Evolutionary conservation across 2,329 filamentous ascomycete species (phyloP), one percentile per base, ranked within the genome.

Genomic region (Chrysoporthe austroafricana): DNA sequence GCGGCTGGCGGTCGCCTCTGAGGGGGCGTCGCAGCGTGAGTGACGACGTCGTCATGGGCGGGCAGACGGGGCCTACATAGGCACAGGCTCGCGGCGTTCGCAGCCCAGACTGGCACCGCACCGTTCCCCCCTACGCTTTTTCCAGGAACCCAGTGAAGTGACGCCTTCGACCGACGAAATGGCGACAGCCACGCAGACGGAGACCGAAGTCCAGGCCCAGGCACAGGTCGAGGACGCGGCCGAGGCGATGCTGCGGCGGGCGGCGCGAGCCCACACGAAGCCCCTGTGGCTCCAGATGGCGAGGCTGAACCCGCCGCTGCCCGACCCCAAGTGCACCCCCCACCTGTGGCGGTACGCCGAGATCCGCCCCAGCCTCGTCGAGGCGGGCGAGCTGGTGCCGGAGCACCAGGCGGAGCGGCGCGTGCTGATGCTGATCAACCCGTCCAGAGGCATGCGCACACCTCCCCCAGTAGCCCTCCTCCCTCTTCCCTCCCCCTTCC

Each of bases 271-370:
- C 36, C 72, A 74, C 48, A 73, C 72, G 4, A 73, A 71, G 59
- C 82, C 82, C 0, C 73, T 84, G 2, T 84, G 82, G 82, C 74
- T 76, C 2, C 79, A 83, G 66, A 84, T 84, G 80, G 70, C 72
- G 11, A 73, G 73, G 39, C 74, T 82, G 36, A 82, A 82, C 61
- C 82, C 83, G 4, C 80, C 82, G 1, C 68, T 74, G 4, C 83
- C 83, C 6, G 80, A 81, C 64, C 83, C 83, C 0, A 77, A 71
- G 26, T 73, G 75, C 16, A 66, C 76, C 2, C 80, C 82, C 0
- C 69, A 74, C 58, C 39, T 77, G 1, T 80, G 78, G 78, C 67
- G 70, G 44, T 79, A 77, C 66, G 68, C 75, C 2, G 66, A 74
- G 5, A 73, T 78, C 32, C 74, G 74, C 0, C 79, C 79, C 1